Percentiles rank a stretch among this genome's conserved stretches.
Evolutionary conservation across 441 rosid genomes (phyloP).

Genomic region (Adansonia gregorii): DNA sequence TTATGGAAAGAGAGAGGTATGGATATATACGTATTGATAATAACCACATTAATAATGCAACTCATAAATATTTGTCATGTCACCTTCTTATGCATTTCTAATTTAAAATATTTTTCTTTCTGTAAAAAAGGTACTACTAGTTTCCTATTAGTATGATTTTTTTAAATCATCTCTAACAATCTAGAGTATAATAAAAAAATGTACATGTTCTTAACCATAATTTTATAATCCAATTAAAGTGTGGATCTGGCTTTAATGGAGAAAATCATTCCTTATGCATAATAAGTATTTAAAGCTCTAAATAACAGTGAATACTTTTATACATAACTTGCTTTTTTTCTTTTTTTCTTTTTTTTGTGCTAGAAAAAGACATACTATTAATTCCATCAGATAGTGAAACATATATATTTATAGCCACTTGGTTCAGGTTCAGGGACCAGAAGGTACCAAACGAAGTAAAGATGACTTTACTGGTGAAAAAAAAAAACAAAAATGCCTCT

Average conservation of each 20-base stretch:
- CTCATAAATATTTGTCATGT: background rate
- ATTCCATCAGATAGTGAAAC: background rate
- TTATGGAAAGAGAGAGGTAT: no score
- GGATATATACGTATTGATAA: no score
- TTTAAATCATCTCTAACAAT: background rate
- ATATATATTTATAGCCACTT: background rate
- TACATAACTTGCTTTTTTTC: background rate
- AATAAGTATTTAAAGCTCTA: no score
- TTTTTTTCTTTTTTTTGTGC: background rate
- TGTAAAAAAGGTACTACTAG: background rate
- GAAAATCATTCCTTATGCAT: no score
- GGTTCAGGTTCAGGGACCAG: constrained; percentile 12
- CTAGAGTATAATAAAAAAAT: background rate
- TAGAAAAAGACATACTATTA: background rate
- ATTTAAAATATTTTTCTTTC: no score
- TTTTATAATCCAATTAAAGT: background rate
- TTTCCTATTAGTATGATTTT: background rate
- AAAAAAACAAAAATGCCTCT: background rate
- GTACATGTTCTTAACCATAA: background rate
- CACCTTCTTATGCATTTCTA: background rate
- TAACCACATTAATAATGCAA: background rate
- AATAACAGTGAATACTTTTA: background rate
- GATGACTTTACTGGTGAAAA: background rate
- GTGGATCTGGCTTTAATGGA: background rate
- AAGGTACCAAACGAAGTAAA: background rate